Evolutionary conservation across 1,139 yeast species (phyloP), one percentile per base, ranked within the genome.

Genomic region (Geotrichum aggregatum): DNA sequence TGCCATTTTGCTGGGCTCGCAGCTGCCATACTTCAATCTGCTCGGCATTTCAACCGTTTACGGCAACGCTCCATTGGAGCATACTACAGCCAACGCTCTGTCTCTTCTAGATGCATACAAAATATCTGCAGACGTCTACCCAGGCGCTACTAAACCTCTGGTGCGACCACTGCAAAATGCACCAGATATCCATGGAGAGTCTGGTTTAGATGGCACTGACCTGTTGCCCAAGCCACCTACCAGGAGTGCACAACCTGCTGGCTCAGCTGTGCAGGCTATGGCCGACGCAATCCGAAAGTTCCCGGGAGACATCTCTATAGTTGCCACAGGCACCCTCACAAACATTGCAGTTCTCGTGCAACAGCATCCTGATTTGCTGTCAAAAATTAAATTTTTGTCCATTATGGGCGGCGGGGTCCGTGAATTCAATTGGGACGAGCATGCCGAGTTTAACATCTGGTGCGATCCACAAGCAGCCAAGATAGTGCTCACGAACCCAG

Each of bases 21-120:
- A 76, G 63, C 76, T 80, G 57, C 86, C 86, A 0, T 69, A 75
- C 39, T 79, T 83, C 64, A 65, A 80, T 10, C 69, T 88, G 8
- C 65, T 84, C 3, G 96, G 95, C 1, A 76, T 88, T 28, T 84
- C 95, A 18, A 84, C 96, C 0, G 87, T 85, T 6, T 86, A 82
- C 63, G 97, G 97, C 1, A 87, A 87, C 62, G 83, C 92, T 0
- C 76, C 88, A 1, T 71, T 86, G 16, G 73, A 72, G 5, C 73
- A 77, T 60, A 87, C 96, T 1, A 83, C 95, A 1, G 74, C 74
- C 52, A 88, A 88, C 63, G 77, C 95, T 0, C 69, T 86, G 47
- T 80, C 85, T 1, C 64, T 88, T 24, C 68, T 87, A 30, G 84
- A 89, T 4, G 80, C 80, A 1, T 71, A 82, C 55, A 76, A 77